Evolutionary conservation across 345 rosid species (phyloP), one percentile per base, ranked within the genome.

Genomic region (Gossypium arboreum): DNA sequence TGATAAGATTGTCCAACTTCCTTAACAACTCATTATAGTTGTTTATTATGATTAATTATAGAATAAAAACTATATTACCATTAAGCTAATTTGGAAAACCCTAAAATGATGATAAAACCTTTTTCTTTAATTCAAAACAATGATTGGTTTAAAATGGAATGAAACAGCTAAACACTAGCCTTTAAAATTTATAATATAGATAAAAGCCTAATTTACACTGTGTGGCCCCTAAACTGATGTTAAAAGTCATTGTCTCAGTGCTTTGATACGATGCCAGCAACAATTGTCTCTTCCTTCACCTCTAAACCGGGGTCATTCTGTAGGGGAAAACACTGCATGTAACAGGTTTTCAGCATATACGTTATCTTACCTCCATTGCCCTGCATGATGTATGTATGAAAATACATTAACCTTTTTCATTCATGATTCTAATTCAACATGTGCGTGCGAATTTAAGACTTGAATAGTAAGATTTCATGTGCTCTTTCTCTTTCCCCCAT

Each of bases 61-160:
- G 20, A 43, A 39, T 41, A 79, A 73, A 25, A 61, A 10, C 10
- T 34, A 73, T 44, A 73, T 65, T 45, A 43, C 12, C 12, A 56
- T 9, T 55, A 73, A 70, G 47, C n/a, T 44, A 66, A 22, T 27
- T 60, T 15, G 79, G 69, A 17, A 79, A 81, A 77, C 79, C 85
- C 78, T 70, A 68, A 81, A 83, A 77, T 80, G 83, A 85, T 75
- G 81, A 80, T 75, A 27, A 47, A 54, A 48, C 76, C 65, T 85
- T 80, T 34, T 34, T 64, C 47, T 87, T 82, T 79, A 80, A 59
- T 68, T 72, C 71, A 69, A 73, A 50, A 27, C 9, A 61, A 52
- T 80, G 90, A 83, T 85, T 85, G 90, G 84, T 68, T 87, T 75
- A 68, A 85, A 81, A 83, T 81, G 63, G 88, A 83, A 81, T 75